Percentiles rank a stretch among this genome's conserved stretches.
Evolutionary conservation across 139 green algal species (phyloP).

Genomic region (Picochlorum sp.): DNA sequence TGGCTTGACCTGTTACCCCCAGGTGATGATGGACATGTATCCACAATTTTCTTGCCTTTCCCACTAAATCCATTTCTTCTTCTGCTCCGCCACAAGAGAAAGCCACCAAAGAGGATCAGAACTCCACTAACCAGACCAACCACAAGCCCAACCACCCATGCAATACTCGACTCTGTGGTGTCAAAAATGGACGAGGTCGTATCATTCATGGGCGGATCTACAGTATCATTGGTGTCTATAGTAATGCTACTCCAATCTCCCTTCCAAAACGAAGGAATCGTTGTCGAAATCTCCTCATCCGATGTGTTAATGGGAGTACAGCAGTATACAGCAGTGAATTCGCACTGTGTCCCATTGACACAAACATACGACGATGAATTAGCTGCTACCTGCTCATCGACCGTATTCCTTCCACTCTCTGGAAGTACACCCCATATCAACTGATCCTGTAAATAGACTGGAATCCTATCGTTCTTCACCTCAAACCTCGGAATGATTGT

Average conservation of each 20-base stretch:
- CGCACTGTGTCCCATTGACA: conserved; percentile 13
- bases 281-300: conserved; percentile 8
- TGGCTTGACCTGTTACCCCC: background rate
- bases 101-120: background rate
- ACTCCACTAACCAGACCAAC: conserved; percentile 4
- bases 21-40: background rate
- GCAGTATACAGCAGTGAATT: conserved; percentile 45
- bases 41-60: background rate
- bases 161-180: conserved; percentile 5
- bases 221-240: background rate
- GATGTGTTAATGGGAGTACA: conserved; percentile 25
- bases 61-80: background rate
- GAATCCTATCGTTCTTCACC: conserved; percentile 41
- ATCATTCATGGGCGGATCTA: background rate
- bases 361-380: background rate
- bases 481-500: conserved; percentile 39
- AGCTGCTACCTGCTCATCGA: background rate
- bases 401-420: background rate
- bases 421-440: conserved; percentile 50
- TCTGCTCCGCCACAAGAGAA: background rate
- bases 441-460: conserved; percentile 32
- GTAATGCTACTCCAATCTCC: background rate
- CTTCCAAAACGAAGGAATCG: conserved; percentile 37
- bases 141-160: conserved; percentile 15
- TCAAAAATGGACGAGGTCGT: background rate